Evolutionary conservation across 176 grass and related monocot genomes (phyloP).

Genomic region (Luzula sylvatica): DNA sequence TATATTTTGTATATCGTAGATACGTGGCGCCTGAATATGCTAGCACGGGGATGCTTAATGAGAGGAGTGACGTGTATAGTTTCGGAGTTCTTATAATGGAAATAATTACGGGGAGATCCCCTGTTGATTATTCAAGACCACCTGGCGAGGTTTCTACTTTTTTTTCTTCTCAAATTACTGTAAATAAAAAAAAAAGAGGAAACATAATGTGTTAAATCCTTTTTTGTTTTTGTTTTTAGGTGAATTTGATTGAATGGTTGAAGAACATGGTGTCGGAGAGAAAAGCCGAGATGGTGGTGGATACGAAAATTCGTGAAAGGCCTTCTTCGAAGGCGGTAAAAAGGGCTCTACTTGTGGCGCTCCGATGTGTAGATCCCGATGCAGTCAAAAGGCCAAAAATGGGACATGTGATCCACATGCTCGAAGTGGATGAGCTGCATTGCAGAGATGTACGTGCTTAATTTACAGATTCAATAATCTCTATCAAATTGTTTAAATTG

Average conservation of each 20-base stretch:
- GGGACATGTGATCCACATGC: conserved; percentile 77
- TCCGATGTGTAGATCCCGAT: conserved; percentile 81
- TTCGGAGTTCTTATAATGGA: conserved; percentile 94
- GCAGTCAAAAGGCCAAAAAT: conserved; percentile 59
- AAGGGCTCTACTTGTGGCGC: conserved; percentile 57
- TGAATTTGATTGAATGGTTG: conserved; percentile 84
- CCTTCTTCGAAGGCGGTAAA: conserved; percentile 63
- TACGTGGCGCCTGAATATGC: conserved; percentile 93
- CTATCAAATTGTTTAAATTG: no score
- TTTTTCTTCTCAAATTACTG: no score
- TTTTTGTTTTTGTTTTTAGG: conserved; percentile 28
- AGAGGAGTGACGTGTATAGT: conserved; percentile 89
- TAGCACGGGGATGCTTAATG: conserved; percentile 78
- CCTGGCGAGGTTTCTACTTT: conserved; percentile 34
- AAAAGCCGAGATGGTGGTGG: conserved; percentile 69
- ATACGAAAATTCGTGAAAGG: conserved; percentile 50
- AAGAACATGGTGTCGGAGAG: conserved; percentile 73
- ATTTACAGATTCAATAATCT: not conserved
- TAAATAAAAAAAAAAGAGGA: not conserved
- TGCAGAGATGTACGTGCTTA: conserved; percentile 40
- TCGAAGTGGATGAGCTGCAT: conserved; percentile 67
- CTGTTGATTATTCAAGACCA: conserved; percentile 85
- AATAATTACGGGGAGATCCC: conserved; percentile 64
- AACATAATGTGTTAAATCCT: not conserved
- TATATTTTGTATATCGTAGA: conserved; percentile 17